Evolutionary conservation across 2,329 filamentous ascomycete genomes (phyloP).

Genomic region (Byssothecium circinans): DNA sequence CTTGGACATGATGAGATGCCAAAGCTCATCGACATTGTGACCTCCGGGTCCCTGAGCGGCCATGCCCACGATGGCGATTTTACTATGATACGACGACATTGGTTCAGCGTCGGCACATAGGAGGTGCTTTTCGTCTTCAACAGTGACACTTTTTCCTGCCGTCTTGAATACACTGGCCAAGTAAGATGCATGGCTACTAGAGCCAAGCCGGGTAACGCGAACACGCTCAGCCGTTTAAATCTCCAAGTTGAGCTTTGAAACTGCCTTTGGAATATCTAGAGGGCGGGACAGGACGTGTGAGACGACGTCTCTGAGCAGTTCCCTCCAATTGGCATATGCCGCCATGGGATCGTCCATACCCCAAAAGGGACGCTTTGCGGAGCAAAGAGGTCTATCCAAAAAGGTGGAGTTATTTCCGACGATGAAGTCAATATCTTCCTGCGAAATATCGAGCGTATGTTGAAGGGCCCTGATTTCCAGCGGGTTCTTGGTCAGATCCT

Average conservation of each 20-base stretch:
- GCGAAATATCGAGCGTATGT: slow-evolving; percentile 7
- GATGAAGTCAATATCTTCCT: slow-evolving; percentile 13
- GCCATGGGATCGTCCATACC: slow-evolving; percentile 1
- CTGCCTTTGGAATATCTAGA: not conserved
- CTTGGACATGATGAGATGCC: slow-evolving; percentile 40
- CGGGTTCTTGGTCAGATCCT: slow-evolving; percentile 10
- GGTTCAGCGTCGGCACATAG: slow-evolving; percentile 2
- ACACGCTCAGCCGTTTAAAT: not conserved
- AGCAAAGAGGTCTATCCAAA: not conserved
- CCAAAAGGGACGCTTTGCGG: not conserved
- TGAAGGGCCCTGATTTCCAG: slow-evolving; percentile 11
- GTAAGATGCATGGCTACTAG: slow-evolving; percentile 5
- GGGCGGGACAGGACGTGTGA: not conserved
- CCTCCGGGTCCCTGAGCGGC: slow-evolving; percentile 23
- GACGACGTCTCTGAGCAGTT: not conserved
- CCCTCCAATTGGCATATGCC: not conserved
- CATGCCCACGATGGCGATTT: slow-evolving; percentile 25
- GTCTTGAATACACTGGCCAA: slow-evolving; percentile 5
- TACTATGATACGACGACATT: not conserved
- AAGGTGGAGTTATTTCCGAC: slow-evolving; percentile 4
- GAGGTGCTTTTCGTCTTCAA: not conserved
- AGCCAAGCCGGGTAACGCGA: not conserved
- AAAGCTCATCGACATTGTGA: slow-evolving; percentile 36
- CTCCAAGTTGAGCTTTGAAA: not conserved
- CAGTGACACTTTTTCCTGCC: slow-evolving; percentile 6